A percentile compares a stretch with the other conserved stretches of the same genome.
Conservation (phyloP, 768 basidiomycete genomes). For the Phaeotremella skinneri region DNA sequence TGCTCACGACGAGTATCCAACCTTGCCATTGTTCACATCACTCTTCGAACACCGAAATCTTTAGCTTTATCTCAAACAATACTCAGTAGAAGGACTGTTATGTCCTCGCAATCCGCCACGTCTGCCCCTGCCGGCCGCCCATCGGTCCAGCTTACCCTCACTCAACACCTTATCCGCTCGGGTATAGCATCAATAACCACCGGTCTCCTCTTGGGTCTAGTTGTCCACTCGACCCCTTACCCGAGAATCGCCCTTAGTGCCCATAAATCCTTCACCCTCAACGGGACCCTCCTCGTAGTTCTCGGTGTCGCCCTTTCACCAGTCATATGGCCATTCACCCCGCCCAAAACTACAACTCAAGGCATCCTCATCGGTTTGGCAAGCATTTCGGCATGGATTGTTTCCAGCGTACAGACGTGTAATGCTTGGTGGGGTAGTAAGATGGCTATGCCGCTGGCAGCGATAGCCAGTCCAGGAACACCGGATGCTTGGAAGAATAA, state of each 20-base stretch:
- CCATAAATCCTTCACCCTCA: neutral
- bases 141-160: neutral
- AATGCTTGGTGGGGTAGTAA: conserved; percentile 1
- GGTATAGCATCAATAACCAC: neutral
- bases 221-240: neutral
- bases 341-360: neutral
- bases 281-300: neutral
- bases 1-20: too few species aligned
- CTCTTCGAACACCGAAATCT: too few species aligned
- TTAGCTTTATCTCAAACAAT: too few species aligned
- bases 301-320: neutral
- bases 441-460: neutral
- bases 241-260: neutral
- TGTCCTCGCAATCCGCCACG: too few species aligned
- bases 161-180: neutral
- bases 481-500: neutral
- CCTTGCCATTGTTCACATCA: too few species aligned
- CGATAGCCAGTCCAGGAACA: neutral
- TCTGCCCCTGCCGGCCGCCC: too few species aligned
- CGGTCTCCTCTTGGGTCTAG: neutral
- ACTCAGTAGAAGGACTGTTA: too few species aligned
- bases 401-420: neutral
- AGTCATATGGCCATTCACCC: neutral
- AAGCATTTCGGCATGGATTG: neutral
- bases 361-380: neutral